phyloP scores from a whole-genome alignment of 225 moss, liverwort and hornwort genomes.

The Antitrichia curtipendula region DNA sequence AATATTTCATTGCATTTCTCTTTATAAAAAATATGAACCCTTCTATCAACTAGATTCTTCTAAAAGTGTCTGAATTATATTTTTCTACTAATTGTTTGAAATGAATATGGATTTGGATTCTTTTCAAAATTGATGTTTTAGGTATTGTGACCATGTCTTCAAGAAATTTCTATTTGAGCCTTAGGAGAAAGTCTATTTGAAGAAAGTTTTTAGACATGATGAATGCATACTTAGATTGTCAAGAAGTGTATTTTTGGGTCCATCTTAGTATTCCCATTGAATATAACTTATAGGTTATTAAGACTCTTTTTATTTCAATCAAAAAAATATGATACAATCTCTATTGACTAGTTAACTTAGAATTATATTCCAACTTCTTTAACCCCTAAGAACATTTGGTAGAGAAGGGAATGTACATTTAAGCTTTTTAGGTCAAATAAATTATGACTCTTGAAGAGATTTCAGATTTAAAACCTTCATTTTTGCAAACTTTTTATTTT shows the following conservation, averaged over 20 bases:
- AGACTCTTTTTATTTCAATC: background rate
- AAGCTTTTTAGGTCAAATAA: background rate
- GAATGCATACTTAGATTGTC: background rate
- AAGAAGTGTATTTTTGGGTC: background rate
- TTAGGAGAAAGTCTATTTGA: accelerated
- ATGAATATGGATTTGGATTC: background rate
- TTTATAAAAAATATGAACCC: background rate
- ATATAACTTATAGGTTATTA: background rate
- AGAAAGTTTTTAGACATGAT: background rate
- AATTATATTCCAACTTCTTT: background rate
- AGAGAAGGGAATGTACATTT: background rate
- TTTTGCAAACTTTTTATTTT: background rate
- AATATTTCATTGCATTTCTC: background rate
- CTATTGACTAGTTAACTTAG: background rate
- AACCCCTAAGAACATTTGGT: background rate
- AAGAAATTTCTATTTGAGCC: background rate
- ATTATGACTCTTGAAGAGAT: background rate
- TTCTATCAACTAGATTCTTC: background rate
- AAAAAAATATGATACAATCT: background rate
- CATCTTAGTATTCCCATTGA: background rate
- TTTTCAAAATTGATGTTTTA: background rate
- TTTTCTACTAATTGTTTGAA: background rate
- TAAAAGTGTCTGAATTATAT: background rate
- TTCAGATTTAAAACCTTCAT: background rate
- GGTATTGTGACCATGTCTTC: background rate